Percentiles rank a stretch among this genome's conserved stretches.
phyloP scores from a whole-genome alignment of 2,329 filamentous ascomycete species.

The Neoascochyta sp. region DNA sequence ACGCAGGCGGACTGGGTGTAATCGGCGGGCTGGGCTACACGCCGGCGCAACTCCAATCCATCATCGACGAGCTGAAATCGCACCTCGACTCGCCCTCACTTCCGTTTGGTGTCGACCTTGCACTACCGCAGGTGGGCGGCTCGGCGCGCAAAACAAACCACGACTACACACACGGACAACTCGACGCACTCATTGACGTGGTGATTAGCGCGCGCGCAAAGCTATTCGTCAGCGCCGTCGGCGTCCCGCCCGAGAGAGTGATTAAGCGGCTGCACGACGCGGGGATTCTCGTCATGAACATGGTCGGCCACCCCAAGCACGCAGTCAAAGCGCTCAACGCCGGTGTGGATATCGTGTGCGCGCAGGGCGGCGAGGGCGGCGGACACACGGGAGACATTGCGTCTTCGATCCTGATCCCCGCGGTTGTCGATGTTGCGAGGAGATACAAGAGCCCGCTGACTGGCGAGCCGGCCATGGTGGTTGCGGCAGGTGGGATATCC shows the following conservation, averaged over 20 bases:
- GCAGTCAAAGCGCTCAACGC: constrained; percentile 81
- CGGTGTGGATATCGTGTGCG: constrained; percentile 86
- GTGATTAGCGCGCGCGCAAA: constrained; percentile 78
- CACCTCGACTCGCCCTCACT: constrained; percentile 63
- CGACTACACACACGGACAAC: constrained; percentile 86
- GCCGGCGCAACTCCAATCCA: constrained; percentile 70
- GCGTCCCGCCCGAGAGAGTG: constrained; percentile 71
- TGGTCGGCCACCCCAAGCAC: constrained; percentile 91
- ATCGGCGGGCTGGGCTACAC: constrained; percentile 46
- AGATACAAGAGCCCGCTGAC: constrained; percentile 68
- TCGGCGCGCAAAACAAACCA: constrained; percentile 85
- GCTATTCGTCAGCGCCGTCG: constrained; percentile 84
- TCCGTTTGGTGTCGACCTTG: constrained; percentile 88
- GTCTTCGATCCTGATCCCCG: constrained; percentile 80
- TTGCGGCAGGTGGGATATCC: constrained; percentile 84
- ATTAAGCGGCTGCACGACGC: constrained; percentile 74
- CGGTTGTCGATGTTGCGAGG: constrained; percentile 78
- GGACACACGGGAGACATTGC: constrained; percentile 85
- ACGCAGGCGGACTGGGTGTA: constrained; percentile 74
- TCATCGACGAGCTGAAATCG: constrained; percentile 82
- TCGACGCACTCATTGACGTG: constrained; percentile 84
- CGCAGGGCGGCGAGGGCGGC: constrained; percentile 89
- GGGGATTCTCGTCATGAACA: constrained; percentile 89
- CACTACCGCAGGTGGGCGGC: constrained; percentile 83
- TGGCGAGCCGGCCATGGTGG: constrained; percentile 69